Evolutionary conservation across 2,329 filamentous ascomycete genomes (phyloP), one percentile per base, ranked within the genome.

Genomic region (Aspergillus puulaauensis): DNA sequence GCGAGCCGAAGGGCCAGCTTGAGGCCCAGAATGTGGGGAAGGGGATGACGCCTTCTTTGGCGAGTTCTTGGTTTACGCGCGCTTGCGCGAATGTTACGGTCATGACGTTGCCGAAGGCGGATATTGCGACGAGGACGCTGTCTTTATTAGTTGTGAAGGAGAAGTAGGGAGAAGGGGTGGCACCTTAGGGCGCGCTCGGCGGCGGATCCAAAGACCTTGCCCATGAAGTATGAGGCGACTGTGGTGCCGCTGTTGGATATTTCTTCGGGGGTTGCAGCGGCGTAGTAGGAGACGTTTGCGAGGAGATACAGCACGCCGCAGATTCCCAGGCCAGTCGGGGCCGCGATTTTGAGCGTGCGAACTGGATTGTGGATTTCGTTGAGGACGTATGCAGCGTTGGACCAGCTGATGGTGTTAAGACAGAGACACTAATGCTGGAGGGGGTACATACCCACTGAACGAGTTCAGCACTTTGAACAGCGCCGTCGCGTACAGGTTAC

Each of bases 321-420:
- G 19, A 79, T 71, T 6, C 73, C 69, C n/a, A 85, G 73, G 0
- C 82, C 83, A 1, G 80, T 64, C 1, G 82, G 81, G 0, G 81
- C 79, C 0, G 82, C 82, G 14, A 81, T 73, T 52, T 79, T 80
- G 12, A 86, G 75, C 0, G 83, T 85, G n/a, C 74, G 76, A 11
- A 82, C 75, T 0, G 83, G 83, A 61, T 83, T 77, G 55, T 76
- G 78, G 35, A 83, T 80, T 66, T 83, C 81, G 11, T 76, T 80
- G 47, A 85, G 71, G 5, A 83, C 82, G 56, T 70, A 58, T 17
- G 53, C 39, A 9, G 46, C 52, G 12, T 54, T 54, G 2, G 52
- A 54, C 52, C 52, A 54, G 19, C 52, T 54, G 17, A 1, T 17
- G 11, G 24, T 4, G 1, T 44, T 9, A 9, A 21, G 11, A 45